phyloP scores from a whole-genome alignment of 257 asterid species.

The Mitragyna speciosa region DNA sequence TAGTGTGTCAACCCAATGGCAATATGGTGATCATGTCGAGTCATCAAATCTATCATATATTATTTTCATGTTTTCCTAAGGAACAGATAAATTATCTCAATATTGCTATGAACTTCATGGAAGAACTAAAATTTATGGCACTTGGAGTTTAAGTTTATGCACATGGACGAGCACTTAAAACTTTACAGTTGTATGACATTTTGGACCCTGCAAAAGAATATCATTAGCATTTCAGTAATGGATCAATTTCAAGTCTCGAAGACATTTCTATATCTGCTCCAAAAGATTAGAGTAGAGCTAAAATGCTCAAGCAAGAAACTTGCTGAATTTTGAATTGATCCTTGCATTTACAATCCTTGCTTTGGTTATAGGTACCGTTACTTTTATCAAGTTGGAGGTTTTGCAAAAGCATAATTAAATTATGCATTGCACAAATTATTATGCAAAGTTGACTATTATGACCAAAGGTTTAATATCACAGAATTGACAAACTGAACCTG shows the following conservation, averaged over 20 bases:
- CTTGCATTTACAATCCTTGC: neutral
- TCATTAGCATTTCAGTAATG: neutral
- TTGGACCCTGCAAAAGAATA: neutral
- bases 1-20: neutral
- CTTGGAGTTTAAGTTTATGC: neutral
- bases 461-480: neutral
- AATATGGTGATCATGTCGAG: too few relatives aligned
- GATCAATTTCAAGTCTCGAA: neutral
- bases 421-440: neutral
- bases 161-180: neutral
- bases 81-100: neutral
- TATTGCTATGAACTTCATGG: neutral
- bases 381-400: neutral
- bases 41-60: neutral
- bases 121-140: neutral
- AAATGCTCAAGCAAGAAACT: neutral
- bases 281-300: constrained; percentile 3
- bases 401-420: neutral
- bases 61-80: neutral
- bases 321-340: neutral
- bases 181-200: neutral
- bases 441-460: neutral
- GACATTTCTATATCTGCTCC: neutral
- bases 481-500: constrained; percentile 49
- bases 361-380: neutral